phyloP scores from a whole-genome alignment of 805 yeast genomes.

The Schwanniomyces yamadae region DNA sequence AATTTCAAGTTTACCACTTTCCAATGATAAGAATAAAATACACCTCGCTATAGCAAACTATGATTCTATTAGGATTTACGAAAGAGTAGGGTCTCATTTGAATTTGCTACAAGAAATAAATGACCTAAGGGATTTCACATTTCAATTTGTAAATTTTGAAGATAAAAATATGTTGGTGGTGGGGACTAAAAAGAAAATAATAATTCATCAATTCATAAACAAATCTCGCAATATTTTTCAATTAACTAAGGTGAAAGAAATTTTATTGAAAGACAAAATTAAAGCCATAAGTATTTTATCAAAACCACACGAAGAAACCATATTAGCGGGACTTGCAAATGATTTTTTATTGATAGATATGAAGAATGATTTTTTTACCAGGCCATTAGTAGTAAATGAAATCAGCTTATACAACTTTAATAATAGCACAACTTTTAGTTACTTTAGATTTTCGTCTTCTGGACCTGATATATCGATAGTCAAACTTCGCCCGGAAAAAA shows the following conservation, averaged over 20 bases:
- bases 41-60: constrained; percentile 24
- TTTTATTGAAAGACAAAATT: constrained; percentile 30
- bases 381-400: constrained; percentile 20
- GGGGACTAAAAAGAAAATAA: constrained; percentile 29
- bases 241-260: constrained; percentile 23
- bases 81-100: constrained; percentile 32
- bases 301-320: constrained; percentile 9
- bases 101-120: constrained; percentile 30
- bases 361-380: constrained; percentile 12
- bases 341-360: constrained; percentile 28
- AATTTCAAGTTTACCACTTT: constrained; percentile 14
- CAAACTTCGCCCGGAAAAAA: constrained; percentile 11
- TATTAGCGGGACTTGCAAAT: constrained; percentile 24
- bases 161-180: constrained; percentile 23
- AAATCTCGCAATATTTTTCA: constrained; percentile 31
- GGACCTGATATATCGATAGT: constrained; percentile 29
- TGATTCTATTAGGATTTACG: constrained; percentile 26
- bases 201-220: constrained; percentile 24
- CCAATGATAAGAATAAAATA: constrained; percentile 19
- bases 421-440: constrained; percentile 32
- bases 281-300: constrained; percentile 16
- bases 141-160: constrained; percentile 16
- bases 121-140: constrained; percentile 18
- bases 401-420: constrained; percentile 15
- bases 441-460: constrained; percentile 34